Percentiles rank a stretch among this genome's conserved stretches.
These are phyloP conservation scores for Fistulifera pelliculosa DNA, from an alignment of 108 stramenopile species.

Conservation along the genomic window DNA sequence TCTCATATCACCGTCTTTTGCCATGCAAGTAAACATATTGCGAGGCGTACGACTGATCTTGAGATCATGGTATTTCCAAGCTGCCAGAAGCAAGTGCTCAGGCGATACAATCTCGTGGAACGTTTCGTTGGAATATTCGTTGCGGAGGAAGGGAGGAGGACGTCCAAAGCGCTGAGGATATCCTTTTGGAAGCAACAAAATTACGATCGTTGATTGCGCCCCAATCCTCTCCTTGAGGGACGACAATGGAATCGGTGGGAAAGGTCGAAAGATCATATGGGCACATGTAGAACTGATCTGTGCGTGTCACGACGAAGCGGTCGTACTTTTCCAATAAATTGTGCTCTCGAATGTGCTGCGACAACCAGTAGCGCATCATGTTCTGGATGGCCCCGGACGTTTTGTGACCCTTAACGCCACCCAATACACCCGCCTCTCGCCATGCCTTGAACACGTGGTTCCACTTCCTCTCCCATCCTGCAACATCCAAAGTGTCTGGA, in stretches of 20 bases:
- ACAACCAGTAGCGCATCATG: conserved; percentile 35
- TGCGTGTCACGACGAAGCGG: conserved; percentile 36
- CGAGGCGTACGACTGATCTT: too few relatives aligned
- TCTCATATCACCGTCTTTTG: too few relatives aligned
- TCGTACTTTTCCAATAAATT: conserved; percentile 19
- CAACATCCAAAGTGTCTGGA: conserved; percentile 22
- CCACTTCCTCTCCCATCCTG: conserved; percentile 12
- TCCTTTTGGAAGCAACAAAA: conserved; percentile 6
- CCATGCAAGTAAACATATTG: too few relatives aligned
- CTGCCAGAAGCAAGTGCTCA: too few relatives aligned
- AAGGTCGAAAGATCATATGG: conserved; percentile 16
- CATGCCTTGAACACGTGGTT: too few relatives aligned
- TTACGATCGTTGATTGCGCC: conserved; percentile 33
- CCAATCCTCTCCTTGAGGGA: conserved; percentile 29
- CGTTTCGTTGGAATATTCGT: neutral
- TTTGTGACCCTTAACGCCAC: conserved; percentile 18
- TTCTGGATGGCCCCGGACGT: conserved; percentile 30
- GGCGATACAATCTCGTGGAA: too few relatives aligned
- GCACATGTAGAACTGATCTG: conserved; percentile 42
- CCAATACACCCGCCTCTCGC: conserved; percentile 5
- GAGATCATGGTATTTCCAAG: too few relatives aligned
- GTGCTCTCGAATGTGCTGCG: conserved; percentile 8
- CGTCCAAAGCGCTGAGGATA: neutral
- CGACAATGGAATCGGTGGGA: conserved; percentile 14
- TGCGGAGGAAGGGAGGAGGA: conserved; percentile 1